These are phyloP conservation scores for Pittosporum tobira DNA, from an alignment of 129 eudicot genomes.

Conservation along the genomic window DNA sequence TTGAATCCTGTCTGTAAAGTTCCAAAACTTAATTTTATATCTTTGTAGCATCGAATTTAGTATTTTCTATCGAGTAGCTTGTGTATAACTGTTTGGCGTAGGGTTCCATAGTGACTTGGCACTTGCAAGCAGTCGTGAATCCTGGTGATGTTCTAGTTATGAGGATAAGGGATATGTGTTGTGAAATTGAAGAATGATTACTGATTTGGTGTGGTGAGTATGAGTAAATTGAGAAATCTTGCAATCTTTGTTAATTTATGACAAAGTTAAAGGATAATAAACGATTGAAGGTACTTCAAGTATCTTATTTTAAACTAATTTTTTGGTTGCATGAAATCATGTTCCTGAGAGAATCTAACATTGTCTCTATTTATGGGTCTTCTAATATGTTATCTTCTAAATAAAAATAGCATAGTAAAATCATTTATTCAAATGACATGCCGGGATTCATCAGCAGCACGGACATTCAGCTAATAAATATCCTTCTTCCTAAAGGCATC, in stretches of 20 bases:
- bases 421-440: not conserved
- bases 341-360: not conserved
- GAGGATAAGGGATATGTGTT: not conserved
- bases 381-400: not conserved
- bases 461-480: slow-evolving; percentile 7
- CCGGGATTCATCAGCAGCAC: not conserved
- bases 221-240: not conserved
- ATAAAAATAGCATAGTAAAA: slow-evolving; percentile 5
- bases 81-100: not conserved
- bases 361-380: not conserved
- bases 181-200: not conserved
- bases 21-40: not conserved
- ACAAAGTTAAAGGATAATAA: not conserved
- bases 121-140: not conserved
- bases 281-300: not conserved
- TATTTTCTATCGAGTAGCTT: not conserved
- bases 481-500: slow-evolving; percentile 9
- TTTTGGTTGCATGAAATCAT: not conserved
- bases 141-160: not conserved
- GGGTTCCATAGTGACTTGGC: not conserved
- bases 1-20: not conserved
- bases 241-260: too few species aligned
- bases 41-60: not conserved
- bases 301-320: not conserved
- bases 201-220: not conserved